Evolutionary conservation across 306 rosid species (phyloP), one percentile per base, ranked within the genome.

Genomic region (Oemleria cerasiformis): DNA sequence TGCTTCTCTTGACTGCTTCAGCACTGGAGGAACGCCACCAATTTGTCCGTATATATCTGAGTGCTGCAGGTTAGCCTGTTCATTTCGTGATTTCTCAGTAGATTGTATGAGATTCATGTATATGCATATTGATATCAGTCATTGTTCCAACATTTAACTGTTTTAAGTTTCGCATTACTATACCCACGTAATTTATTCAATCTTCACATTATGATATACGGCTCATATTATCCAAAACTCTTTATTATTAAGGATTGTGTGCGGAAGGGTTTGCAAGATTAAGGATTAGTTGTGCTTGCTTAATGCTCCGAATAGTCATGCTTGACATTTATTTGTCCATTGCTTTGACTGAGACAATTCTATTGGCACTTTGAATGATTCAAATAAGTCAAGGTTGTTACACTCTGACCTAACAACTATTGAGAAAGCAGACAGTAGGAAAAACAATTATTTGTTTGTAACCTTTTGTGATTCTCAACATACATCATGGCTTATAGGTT

Each of bases 21-120:
- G 97, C 66, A 48, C 62, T 86, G 30, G 91, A 89, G 78, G 97
- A 91, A 84, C 95, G 97, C 23, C 78, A 77, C 76, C 77, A 76
- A 61, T 94, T 94, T 73, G 87, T 85, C 65, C 75, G 75, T 14
- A 10, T 8, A 19, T 94, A 94, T 80, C 84, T 94, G 42, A 81
- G 79, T 74, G 82, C 88, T 54, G 75, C 85, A 84, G 99, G 99
- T 89, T 61, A 77, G 85, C 74, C 43, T 74, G 17, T 15, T 65
- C 43, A 39, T 73, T 76, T 73, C 64, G 34, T 68, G 20, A 38
- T 43, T 30, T 58, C 63, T 65, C 70, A 30, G 50, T 55, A 25
- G 54, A 53, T 50, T 49, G 34, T 61, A 41, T 64, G 20, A 68
- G 64, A 42, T 44, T 38, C 50, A 60, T 25, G 45, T 73, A 30